A percentile compares a stretch with the other conserved stretches of the same genome.
phyloP scores from a whole-genome alignment of 1,284 basidiomycete genomes.

The Inonotus obliquus region DNA sequence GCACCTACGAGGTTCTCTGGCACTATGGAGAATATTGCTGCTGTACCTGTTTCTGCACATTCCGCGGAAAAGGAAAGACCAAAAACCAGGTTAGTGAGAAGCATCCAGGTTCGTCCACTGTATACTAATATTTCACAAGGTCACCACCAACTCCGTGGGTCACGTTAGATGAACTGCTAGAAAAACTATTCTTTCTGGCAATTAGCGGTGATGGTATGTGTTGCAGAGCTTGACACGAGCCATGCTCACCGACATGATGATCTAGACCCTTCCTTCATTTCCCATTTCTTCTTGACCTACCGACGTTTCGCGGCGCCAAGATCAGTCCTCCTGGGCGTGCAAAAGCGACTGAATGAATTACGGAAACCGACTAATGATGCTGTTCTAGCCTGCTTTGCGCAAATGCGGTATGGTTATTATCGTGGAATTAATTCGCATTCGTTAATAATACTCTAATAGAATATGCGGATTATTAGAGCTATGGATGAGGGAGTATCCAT shows the following conservation, averaged over 20 bases:
- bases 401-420: conserved; percentile 60
- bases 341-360: conserved; percentile 73
- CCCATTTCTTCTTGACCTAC: conserved; percentile 75
- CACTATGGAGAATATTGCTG: neutral
- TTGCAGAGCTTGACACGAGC: neutral
- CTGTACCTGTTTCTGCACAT: neutral
- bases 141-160: conserved; percentile 61
- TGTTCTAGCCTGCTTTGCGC: conserved; percentile 77
- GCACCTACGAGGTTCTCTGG: neutral
- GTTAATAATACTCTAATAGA: conserved; percentile 32
- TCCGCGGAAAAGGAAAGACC: neutral
- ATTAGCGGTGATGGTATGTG: conserved; percentile 72
- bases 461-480: conserved; percentile 71
- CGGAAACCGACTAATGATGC: conserved; percentile 61
- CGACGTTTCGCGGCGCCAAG: conserved; percentile 74
- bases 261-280: conserved; percentile 67
- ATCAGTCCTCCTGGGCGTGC: conserved; percentile 74
- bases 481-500: conserved; percentile 69
- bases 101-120: neutral
- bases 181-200: conserved; percentile 70
- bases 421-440: neutral
- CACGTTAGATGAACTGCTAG: conserved; percentile 67
- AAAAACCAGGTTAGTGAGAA: conserved; percentile 23
- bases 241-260: conserved; percentile 11
- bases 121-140: neutral